Evolutionary conservation across 495 filamentous ascomycete genomes (phyloP), one percentile per base, ranked within the genome.

Genomic region (Tuber melanosporum): DNA sequence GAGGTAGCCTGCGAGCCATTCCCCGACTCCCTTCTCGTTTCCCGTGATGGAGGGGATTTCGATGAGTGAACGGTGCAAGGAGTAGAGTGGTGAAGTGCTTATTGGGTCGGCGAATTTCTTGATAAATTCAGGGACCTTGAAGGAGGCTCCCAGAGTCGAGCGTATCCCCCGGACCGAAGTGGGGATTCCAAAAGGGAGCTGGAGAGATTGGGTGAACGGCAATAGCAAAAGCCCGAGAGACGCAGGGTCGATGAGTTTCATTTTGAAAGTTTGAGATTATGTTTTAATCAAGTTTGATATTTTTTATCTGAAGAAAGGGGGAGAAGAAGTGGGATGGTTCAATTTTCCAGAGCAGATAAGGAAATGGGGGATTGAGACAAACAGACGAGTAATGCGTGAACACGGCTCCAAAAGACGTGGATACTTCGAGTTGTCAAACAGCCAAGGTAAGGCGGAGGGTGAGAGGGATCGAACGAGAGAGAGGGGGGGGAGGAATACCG

Each of bases 1-100:
- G 46, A 98, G 90, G 84, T 91, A 92, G 0, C 87, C 80, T 43
- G 88, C 87, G 14, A 99, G 87, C 84, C 91, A 95, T 73, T 86
- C 78, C 49, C 90, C 92, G 52, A 92, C 89, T 3, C 87, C 85
- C 78, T 89, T 84, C 82, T 99, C 95, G 80, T 91, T 87, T 71
- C 88, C 87, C n/a, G 90, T 90, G 79, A 97, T 88, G 12, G 94
- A 97, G 62, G 91, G 86, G 71, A 92, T 91, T 73, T 92, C 85
- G 57, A 97, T 88, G 12, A 99, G 89, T 39, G 88, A 86, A 62
- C 90, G 88, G 85, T 98, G 95, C 10, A 98, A 88, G 26, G 88
- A 87, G 73, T 97, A 89, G n/a, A 98, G 87, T 36, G 80, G 78
- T 12, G 80, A 82, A 20, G 81, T 72, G 62, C 77, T 74, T 36